Conservation (phyloP, 805 yeast genomes). For the Sugiyamaella mastotermitis region DNA sequence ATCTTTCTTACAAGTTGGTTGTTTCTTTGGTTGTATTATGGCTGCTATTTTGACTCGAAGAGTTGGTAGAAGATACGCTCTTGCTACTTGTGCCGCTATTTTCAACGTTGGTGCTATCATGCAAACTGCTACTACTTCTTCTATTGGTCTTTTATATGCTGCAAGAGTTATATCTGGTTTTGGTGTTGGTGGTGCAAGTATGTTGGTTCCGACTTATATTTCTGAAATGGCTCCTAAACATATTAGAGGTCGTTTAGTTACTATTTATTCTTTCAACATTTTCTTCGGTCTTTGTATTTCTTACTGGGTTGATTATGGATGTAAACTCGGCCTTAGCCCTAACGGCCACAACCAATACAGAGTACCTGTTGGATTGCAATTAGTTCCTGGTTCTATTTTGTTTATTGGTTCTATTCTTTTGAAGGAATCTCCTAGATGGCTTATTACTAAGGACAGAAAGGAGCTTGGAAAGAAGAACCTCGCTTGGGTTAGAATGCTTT, state of each 20-base stretch:
- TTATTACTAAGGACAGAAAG: conserved; percentile 45
- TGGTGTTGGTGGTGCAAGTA: conserved; percentile 61
- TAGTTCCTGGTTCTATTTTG: conserved; percentile 45
- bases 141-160: too few relatives aligned
- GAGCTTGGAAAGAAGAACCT: conserved; percentile 37
- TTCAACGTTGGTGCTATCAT: too few relatives aligned
- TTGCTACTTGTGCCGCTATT: too few relatives aligned
- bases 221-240: conserved; percentile 73
- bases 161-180: conserved; percentile 59
- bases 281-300: conserved; percentile 30
- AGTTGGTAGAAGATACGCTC: too few relatives aligned
- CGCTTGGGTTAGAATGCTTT: conserved; percentile 40
- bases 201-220: conserved; percentile 64
- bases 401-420: conserved; percentile 35
- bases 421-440: conserved; percentile 40
- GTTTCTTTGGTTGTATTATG: conserved; percentile 1
- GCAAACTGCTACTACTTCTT: too few relatives aligned
- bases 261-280: conserved; percentile 50
- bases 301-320: conserved; percentile 34
- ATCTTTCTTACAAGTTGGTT: conserved; percentile 1
- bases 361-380: conserved; percentile 53
- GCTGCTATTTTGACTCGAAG: too few relatives aligned
- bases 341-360: conserved; percentile 44
- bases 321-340: conserved; percentile 18
- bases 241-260: conserved; percentile 62